phyloP scores from a whole-genome alignment of 2,329 filamentous ascomycete genomes.

The Exophiala bonariae region DNA sequence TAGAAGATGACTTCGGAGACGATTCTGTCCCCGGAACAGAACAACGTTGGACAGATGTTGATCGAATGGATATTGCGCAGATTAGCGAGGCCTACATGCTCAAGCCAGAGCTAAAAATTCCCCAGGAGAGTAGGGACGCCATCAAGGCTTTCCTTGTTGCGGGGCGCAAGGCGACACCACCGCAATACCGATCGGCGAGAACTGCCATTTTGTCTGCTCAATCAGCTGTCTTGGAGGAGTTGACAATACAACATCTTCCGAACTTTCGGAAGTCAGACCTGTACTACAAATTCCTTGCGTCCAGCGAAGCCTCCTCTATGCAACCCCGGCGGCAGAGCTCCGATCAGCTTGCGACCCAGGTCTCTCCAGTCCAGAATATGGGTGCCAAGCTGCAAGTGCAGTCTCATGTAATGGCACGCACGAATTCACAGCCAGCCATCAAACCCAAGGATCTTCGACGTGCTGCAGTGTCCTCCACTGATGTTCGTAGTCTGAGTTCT shows the following conservation, averaged over 20 bases:
- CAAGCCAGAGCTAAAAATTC: slow-evolving; percentile 76
- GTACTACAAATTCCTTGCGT: slow-evolving; percentile 93
- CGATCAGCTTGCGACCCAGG: slow-evolving; percentile 11
- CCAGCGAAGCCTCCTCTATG: slow-evolving; percentile 65
- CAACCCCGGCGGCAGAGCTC: slow-evolving; percentile 16
- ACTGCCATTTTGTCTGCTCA: slow-evolving; percentile 80
- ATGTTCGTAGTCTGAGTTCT: slow-evolving; percentile 49
- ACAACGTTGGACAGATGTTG: slow-evolving; percentile 72
- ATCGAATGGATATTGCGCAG: slow-evolving; percentile 83
- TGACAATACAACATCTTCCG: slow-evolving; percentile 78
- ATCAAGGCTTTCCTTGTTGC: slow-evolving; percentile 78
- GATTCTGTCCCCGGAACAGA: slow-evolving; percentile 37
- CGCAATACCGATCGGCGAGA: slow-evolving; percentile 80
- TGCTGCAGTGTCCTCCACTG: slow-evolving; percentile 61
- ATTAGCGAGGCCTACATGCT: slow-evolving; percentile 89
- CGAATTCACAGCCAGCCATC: slow-evolving; percentile 47
- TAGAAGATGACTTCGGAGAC: slow-evolving; percentile 82
- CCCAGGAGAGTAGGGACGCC: slow-evolving; percentile 65
- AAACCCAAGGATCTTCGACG: slow-evolving; percentile 56
- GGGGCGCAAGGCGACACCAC: slow-evolving; percentile 71
- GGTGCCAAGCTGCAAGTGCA: slow-evolving; percentile 30
- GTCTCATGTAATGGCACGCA: slow-evolving; percentile 47
- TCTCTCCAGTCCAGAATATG: not conserved
- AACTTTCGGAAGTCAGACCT: slow-evolving; percentile 90
- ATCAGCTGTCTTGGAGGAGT: slow-evolving; percentile 77